A percentile compares a stretch with the other conserved stretches of the same genome.
phyloP scores from a whole-genome alignment of 1,139 yeast species.

The Kodamaea ohmeri region DNA sequence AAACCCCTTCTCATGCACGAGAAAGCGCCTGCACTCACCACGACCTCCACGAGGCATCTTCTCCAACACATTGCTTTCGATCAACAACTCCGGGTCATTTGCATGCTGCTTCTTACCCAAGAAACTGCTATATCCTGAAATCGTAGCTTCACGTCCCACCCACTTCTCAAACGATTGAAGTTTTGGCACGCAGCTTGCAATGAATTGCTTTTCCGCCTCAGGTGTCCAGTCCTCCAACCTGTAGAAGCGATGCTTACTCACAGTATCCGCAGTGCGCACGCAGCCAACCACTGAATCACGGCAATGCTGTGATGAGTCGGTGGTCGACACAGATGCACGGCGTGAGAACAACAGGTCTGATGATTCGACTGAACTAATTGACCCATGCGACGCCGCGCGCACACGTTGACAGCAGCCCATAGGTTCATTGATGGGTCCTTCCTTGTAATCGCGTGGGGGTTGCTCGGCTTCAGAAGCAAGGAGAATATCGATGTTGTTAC shows the following conservation, averaged over 20 bases:
- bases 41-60: conserved; percentile 13
- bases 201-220: conserved; percentile 35
- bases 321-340: background rate
- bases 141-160: conserved; percentile 32
- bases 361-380: background rate
- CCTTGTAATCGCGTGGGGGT: background rate
- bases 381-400: background rate
- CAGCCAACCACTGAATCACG: background rate
- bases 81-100: conserved; percentile 17
- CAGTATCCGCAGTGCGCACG: background rate
- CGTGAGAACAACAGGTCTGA: conserved; percentile 2
- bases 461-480: conserved; percentile 23
- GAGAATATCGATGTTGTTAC: conserved; percentile 27
- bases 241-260: conserved; percentile 3
- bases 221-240: conserved; percentile 24
- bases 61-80: conserved; percentile 18
- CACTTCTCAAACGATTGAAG: conserved; percentile 43
- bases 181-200: conserved; percentile 39
- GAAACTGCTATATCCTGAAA: conserved; percentile 27
- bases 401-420: no score
- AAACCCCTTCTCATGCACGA: conserved; percentile 35
- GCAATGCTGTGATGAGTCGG: background rate
- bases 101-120: conserved; percentile 18
- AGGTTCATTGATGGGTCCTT: background rate
- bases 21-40: conserved; percentile 25